Evolutionary conservation across 108 stramenopile species (phyloP).

Genomic region (Hondaea fermentalgiana): DNA sequence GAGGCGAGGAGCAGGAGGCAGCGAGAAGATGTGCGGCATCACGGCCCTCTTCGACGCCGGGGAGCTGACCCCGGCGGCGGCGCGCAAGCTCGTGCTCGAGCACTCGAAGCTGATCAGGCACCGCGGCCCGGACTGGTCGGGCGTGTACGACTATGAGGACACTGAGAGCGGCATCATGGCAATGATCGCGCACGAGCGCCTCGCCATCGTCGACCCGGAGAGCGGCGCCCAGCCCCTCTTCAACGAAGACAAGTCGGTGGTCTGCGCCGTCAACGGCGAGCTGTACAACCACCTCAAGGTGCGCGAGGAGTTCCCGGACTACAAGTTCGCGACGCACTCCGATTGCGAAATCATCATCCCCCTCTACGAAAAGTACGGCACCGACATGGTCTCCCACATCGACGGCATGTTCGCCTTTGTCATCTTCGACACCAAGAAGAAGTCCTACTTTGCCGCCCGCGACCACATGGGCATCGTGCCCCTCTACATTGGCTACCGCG

Average conservation of each 20-base stretch:
- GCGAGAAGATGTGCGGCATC: constrained; percentile 76
- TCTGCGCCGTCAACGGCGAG: constrained; percentile 93
- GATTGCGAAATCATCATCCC: constrained; percentile 94
- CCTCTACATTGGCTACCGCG: constrained; percentile 87
- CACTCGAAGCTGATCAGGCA: constrained; percentile 81
- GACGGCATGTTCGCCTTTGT: constrained; percentile 95
- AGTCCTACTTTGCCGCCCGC: constrained; percentile 74
- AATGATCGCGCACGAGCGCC: constrained; percentile 86
- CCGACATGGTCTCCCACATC: constrained; percentile 48
- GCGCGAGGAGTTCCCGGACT: constrained; percentile 49
- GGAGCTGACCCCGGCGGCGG: constrained; percentile 61
- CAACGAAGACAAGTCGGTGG: constrained; percentile 55
- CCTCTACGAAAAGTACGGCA: constrained; percentile 71
- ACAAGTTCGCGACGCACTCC: constrained; percentile 62
- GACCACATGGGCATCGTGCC: constrained; percentile 96
- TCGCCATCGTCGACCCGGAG: constrained; percentile 96
- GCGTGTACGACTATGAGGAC: constrained; percentile 64
- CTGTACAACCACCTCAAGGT: constrained; percentile 97
- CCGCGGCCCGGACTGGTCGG: constrained; percentile 96
- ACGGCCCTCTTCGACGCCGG: constrained; percentile 87
- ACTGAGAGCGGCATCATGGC: constrained; percentile 37
- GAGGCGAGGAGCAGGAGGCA: too few relatives aligned
- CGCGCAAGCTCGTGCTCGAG: constrained; percentile 73
- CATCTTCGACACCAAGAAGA: constrained; percentile 70
- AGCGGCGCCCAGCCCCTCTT: constrained; percentile 84